Evolutionary conservation across 257 asterid genomes (phyloP), one percentile per base, ranked within the genome.

Genomic region (Vinca minor): DNA sequence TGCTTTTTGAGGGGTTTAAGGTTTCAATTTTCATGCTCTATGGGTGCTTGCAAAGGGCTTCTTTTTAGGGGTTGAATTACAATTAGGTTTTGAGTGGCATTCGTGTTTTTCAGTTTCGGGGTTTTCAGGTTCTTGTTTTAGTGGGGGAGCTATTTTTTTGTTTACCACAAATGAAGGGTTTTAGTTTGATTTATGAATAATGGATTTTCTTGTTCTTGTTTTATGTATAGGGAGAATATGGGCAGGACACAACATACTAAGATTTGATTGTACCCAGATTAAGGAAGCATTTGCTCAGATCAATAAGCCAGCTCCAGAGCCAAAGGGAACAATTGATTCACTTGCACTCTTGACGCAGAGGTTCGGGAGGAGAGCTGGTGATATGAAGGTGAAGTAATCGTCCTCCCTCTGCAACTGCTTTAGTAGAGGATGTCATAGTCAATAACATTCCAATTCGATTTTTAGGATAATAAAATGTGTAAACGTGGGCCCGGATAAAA

Each of bases 321-420:
- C 78, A 15, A 69, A 63, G 67, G 78, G 71, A 42, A 69, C 71
- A 18, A 58, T 74, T 69, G 78, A 74, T 61, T 69, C 78, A 41
- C 74, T 74, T 58, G 65, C 62, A 35, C 44, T 74, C 53, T 64
- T 74, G 63, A 74, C 71, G 4, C 65, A 74, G 31, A 69, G 36
- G 64, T 74, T 74, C 53, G 78, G 78, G 10, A 69, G 71, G 63
- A 69, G 75, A 64, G 78, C 78, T 34, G 78, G 78, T 63, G 63
- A 64, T 55, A 74, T 74, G 78, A 74, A 74, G 74, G 78, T 74
- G 65, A 14, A 28, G 3, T 38, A 23, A 26, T 60, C 45, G 21
- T 42, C 62, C n/a, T 13, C 34, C 29, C 14, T 14, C 32, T 48
- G 4, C 7, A 64, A 64, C 59, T 46, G 46, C 38, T 31, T 50